Base-by-base conservation (phyloP, 345 rosid species). In the Eutrema japonicum region DNA sequence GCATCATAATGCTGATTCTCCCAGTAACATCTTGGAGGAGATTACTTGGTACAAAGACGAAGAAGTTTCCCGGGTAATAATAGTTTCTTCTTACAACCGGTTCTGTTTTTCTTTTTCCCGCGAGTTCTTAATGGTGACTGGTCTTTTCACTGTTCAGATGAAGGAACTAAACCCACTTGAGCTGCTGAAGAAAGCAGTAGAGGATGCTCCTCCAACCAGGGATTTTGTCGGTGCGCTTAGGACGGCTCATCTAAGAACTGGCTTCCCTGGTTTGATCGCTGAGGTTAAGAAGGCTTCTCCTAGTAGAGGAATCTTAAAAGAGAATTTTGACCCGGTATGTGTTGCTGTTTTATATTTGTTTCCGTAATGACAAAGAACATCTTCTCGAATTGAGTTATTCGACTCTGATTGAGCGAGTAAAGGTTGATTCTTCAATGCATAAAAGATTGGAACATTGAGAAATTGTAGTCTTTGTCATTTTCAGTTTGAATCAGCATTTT, bases 261-360 rank as follows among this genome's bases (percentile, higher is more conserved):
- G 93, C 92, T 90, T 92, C 32, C 97, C 99, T 5, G 91, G 85
- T 52, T 80, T 95, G 83, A 95, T 92, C 64, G 99, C 99, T 66
- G 99, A 95, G 80, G 99, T 95, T 68, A 95, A 95, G 82, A 92
- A 92, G 82, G 99, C 98, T 75, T 95, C 99, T 72, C 99, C 98
- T 7, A 95, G 98, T 62, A 86, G 92, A 74, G 98, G 99, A 61
- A 70, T 95, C 66, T 79, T 95, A 4, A 83, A 87, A 77, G 96
- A 90, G 82, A 73, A 90, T 76, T 95, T 92, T 82, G 89, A 92
- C 75, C 99, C 96, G 1, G 99, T 92, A 67, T 70, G 73, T 62
- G 51, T 12, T 68, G 35, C 35, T 2, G 6, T 11, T 43, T 62
- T 29, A 54, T 51, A 4, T 70, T 36, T 16, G 11, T 61, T 61